Evolutionary conservation across 2,329 filamentous ascomycete species (phyloP).

Genomic region (Colletotrichum simmondsii): DNA sequence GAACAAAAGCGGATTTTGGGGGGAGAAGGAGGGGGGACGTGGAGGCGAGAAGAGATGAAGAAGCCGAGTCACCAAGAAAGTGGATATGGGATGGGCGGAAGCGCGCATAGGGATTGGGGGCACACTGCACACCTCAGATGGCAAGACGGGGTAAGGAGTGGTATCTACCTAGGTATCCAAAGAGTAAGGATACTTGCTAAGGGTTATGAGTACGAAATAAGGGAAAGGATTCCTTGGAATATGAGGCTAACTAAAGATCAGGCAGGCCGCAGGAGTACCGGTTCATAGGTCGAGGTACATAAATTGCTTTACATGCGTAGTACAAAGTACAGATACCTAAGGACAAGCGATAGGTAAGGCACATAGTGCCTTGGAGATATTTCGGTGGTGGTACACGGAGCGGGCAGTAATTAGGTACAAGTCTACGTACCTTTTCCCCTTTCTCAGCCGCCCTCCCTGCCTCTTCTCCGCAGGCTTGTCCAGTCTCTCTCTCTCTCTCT

Average conservation of each 20-base stretch:
- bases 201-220: neutral
- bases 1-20: slow-evolving; percentile 2
- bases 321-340: no score
- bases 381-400: neutral
- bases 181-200: slow-evolving; percentile 2
- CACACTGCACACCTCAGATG: neutral
- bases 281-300: neutral
- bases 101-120: slow-evolving; percentile 26
- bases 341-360: no score
- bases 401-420: no score
- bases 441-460: neutral
- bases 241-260: neutral
- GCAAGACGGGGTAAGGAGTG: neutral
- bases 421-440: neutral
- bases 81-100: slow-evolving; percentile 15
- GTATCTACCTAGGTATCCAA: slow-evolving; percentile 13
- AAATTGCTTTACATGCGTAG: no score
- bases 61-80: slow-evolving; percentile 22
- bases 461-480: neutral
- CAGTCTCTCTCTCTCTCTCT: neutral
- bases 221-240: neutral
- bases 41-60: slow-evolving; percentile 17
- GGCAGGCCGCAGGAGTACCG: no score
- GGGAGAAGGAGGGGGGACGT: neutral
- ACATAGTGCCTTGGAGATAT: neutral